Base-by-base conservation (phyloP, 2,329 filamentous ascomycete genomes). In the Exophiala viscosa region DNA sequence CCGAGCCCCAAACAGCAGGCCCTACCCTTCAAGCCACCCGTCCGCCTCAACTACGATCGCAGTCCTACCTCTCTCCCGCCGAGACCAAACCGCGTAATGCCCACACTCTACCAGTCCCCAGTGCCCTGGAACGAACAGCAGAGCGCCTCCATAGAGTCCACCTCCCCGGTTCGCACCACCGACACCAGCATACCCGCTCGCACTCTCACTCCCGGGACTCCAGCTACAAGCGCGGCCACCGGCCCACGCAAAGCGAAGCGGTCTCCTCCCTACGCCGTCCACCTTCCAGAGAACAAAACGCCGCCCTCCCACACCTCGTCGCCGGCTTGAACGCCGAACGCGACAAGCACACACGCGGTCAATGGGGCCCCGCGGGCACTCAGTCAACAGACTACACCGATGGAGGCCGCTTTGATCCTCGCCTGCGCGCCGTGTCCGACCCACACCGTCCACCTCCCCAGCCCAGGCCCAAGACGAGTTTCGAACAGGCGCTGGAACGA, bases 291-390 rank as follows among this genome's bases (percentile, higher is more conserved):
- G 50, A 56, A 15, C 18, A 46, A 9, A 42, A 48, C 13, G 45
- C 39, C 10, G 45, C 41, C 18, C 51, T 59, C 28, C 57, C 57
- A 5, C 50, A 59, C 31, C 49, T 59, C 3, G 54, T 57, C 5
- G 57, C 57, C 34, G 54, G 54, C 2, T 23, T 59, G 33, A 57
- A 50, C 17, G 57, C 57, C 17, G 57, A 59, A 42, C 48, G 54
- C 3, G 57, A 57, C 13, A 45, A 40, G 10, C 54, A 50, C 18
- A 40, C 32, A 14, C 51, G 55, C 15, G 31, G 7, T 13, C 36
- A 33, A 9, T 23, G 32, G n/a, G 55, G 55, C 13, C 56, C 56
- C 3, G 43, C 41, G 1, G 47, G 23, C n/a, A 47, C 47, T 20
- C 34, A 36, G 2, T 35, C 39, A 10, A 45, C 31, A 10, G 56